These are phyloP conservation scores for Metschnikowia aberdeeniae DNA, from an alignment of 805 yeast species.

Conservation along the genomic window DNA sequence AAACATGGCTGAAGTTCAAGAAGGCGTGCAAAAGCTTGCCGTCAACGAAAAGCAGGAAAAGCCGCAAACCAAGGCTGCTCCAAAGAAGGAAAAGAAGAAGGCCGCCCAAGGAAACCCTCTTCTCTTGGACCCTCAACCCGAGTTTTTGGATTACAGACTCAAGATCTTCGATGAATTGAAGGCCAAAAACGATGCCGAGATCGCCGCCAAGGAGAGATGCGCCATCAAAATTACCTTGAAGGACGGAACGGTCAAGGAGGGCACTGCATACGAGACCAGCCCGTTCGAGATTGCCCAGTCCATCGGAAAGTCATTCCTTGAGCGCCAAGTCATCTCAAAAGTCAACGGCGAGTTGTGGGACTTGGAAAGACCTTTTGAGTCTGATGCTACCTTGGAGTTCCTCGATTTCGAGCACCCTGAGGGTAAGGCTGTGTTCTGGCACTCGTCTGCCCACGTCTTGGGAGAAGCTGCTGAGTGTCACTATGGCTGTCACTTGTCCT, in stretches of 20 bases:
- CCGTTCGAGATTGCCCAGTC: constrained; percentile 81
- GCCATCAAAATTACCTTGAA: constrained; percentile 77
- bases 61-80: constrained; percentile 10
- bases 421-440: constrained; percentile 97
- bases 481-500: constrained; percentile 81
- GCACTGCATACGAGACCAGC: constrained; percentile 81
- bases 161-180: constrained; percentile 75
- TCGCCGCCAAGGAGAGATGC: constrained; percentile 53
- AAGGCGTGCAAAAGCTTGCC: constrained; percentile 18
- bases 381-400: constrained; percentile 64
- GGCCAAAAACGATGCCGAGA: constrained; percentile 67
- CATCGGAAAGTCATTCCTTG: constrained; percentile 84
- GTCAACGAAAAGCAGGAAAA: constrained; percentile 13
- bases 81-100: constrained; percentile 41
- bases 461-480: constrained; percentile 99
- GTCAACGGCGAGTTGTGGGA: constrained; percentile 91
- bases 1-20: constrained; percentile 18
- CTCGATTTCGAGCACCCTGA: constrained; percentile 91
- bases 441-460: constrained; percentile 94
- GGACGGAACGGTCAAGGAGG: constrained; percentile 79
- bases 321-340: constrained; percentile 86
- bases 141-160: constrained; percentile 74
- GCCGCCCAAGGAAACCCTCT: constrained; percentile 40
- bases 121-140: constrained; percentile 73
- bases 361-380: constrained; percentile 87